phyloP scores from a whole-genome alignment of 2,329 filamentous ascomycete genomes.

The Colletotrichum camelliae region DNA sequence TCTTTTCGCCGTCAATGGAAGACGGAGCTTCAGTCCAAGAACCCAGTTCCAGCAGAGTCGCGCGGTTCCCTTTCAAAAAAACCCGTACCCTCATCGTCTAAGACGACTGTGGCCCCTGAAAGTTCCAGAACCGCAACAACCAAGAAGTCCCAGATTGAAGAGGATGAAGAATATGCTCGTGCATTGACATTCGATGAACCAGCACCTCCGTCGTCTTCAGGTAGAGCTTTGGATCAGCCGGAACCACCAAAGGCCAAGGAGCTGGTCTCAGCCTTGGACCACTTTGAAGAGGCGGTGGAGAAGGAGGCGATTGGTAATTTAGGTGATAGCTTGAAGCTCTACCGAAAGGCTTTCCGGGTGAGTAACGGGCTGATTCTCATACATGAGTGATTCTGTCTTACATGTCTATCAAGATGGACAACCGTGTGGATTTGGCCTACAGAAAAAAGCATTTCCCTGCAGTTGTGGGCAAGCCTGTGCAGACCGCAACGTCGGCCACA shows the following conservation, averaged over 20 bases:
- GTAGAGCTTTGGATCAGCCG: neutral
- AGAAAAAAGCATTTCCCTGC: conserved; percentile 89
- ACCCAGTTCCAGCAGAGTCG: conserved; percentile 22
- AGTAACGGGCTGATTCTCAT: conserved; percentile 25
- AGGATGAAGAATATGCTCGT: conserved; percentile 40
- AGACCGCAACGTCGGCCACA: conserved; percentile 13
- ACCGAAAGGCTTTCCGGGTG: conserved; percentile 89
- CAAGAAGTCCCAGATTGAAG: conserved; percentile 29
- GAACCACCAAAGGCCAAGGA: conserved; percentile 39
- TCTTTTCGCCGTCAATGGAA: conserved; percentile 87
- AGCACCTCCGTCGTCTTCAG: neutral
- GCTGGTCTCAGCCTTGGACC: conserved; percentile 82
- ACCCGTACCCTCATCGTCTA: conserved; percentile 31
- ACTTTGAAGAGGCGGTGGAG: conserved; percentile 91
- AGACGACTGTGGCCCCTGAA: conserved; percentile 25
- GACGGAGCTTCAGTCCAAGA: conserved; percentile 70
- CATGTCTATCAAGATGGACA: conserved; percentile 70
- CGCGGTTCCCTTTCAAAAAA: conserved; percentile 9
- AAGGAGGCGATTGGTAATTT: conserved; percentile 85
- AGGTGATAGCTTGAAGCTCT: conserved; percentile 86
- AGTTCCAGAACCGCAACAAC: conserved; percentile 10
- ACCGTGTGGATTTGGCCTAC: conserved; percentile 83
- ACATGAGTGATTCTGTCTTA: neutral
- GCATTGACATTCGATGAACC: conserved; percentile 38
- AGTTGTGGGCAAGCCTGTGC: conserved; percentile 54